Evolutionary conservation across 2,329 filamentous ascomycete species (phyloP), one percentile per base, ranked within the genome.

Genomic region (Didymellaceae sp.): DNA sequence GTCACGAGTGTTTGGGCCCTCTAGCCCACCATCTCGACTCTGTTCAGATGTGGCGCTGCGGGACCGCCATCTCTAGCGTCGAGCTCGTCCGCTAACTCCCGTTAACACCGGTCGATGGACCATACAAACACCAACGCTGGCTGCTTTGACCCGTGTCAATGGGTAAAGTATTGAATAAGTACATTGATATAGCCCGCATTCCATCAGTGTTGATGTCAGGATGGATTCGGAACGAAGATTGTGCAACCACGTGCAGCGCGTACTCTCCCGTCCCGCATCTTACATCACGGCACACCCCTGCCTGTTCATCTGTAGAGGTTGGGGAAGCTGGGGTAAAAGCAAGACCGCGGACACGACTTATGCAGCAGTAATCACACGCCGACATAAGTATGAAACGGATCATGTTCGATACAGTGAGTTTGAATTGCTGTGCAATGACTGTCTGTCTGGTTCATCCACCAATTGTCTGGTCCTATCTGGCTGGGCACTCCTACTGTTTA

Each of bases 311-410:
- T 41, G 24, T n/a, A 45, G 20, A 28, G 26, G 34, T 17, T 21
- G 45, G 45, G 45, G 40, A 52, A 49, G 38, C 45, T 26, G 46
- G 52, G 35, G 34, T 48, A 34, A 21, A 39, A 43, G 48, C 46
- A 45, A 49, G 49, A 54, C 44, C 41, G 45, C 10, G 26, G 37
- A 22, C 43, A 40, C 34, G 33, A 40, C 31, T 45, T 16, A 35
- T 31, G 35, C n/a, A n/a, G n/a, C n/a, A n/a, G n/a, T n/a, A n/a
- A n/a, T n/a, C n/a, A n/a, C n/a, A n/a, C n/a, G n/a, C n/a, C n/a
- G n/a, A n/a, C n/a, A n/a, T n/a, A n/a, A n/a, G n/a, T n/a, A n/a
- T n/a, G n/a, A n/a, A n/a, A n/a, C n/a, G n/a, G n/a, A n/a, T n/a
- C n/a, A n/a, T n/a, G n/a, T n/a, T n/a, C n/a, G n/a, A n/a, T n/a